Evolutionary conservation across 2,329 filamentous ascomycete genomes (phyloP).

Genomic region (Talaromyces rugulosus): DNA sequence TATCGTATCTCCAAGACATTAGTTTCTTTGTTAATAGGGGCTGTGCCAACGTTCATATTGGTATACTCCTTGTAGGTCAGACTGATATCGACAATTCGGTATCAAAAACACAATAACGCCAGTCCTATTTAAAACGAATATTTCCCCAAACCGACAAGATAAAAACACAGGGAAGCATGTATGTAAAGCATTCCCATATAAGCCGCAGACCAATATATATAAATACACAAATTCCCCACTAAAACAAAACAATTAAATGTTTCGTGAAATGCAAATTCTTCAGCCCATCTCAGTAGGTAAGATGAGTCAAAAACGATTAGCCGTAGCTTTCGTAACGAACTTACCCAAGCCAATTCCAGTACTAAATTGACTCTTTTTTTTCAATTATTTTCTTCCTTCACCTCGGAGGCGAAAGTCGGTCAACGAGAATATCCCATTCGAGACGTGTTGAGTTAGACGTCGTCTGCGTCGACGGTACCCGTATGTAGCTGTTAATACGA

Average conservation of each 20-base stretch:
- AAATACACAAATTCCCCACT: neutral
- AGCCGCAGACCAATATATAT: neutral
- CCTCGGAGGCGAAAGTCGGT: conserved; percentile 7
- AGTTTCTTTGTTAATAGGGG: neutral
- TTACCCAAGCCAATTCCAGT: too few species aligned
- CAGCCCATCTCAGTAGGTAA: neutral
- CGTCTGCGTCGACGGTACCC: conserved; percentile 17
- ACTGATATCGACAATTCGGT: neutral
- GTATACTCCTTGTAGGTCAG: neutral
- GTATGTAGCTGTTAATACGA: conserved; percentile 20
- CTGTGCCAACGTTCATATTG: neutral
- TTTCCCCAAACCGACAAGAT: neutral
- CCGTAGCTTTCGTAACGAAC: neutral
- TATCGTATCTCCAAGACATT: too few species aligned
- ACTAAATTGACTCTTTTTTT: neutral
- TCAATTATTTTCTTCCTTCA: neutral
- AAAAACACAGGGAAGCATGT: neutral
- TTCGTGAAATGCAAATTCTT: neutral
- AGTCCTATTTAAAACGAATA: neutral
- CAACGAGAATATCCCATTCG: conserved; percentile 8
- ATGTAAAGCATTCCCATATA: neutral
- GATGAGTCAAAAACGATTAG: neutral
- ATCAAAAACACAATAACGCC: neutral
- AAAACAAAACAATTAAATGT: neutral
- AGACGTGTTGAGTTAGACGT: conserved; percentile 4